These are phyloP conservation scores for Penicillium brevicompactum DNA, from an alignment of 2,329 filamentous ascomycete species.

Conservation along the genomic window DNA sequence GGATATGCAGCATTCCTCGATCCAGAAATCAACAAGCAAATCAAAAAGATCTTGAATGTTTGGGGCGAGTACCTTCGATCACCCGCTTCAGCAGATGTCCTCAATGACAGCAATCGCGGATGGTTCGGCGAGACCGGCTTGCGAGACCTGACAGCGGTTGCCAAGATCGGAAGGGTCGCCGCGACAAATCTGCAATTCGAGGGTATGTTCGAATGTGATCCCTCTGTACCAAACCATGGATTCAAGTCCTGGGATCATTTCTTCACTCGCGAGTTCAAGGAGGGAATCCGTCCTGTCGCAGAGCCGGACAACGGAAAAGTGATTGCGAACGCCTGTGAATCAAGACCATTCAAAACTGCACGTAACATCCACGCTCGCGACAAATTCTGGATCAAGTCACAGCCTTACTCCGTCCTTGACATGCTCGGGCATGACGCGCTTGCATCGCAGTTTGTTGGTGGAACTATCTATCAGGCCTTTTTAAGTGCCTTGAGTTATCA, in stretches of 20 bases:
- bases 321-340: constrained; percentile 68
- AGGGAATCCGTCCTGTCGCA: constrained; percentile 60
- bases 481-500: constrained; percentile 69
- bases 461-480: constrained; percentile 72
- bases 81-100: constrained; percentile 57
- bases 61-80: constrained; percentile 59
- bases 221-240: constrained; percentile 42
- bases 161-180: constrained; percentile 23
- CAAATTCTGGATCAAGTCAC: constrained; percentile 68
- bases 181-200: constrained; percentile 29
- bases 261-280: constrained; percentile 63
- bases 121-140: constrained; percentile 59
- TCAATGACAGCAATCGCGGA: constrained; percentile 46
- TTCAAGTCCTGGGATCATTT: constrained; percentile 72
- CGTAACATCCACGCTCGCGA: constrained; percentile 58
- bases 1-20: constrained; percentile 59
- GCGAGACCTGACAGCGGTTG: constrained; percentile 43
- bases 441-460: constrained; percentile 58
- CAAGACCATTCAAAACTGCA: constrained; percentile 57
- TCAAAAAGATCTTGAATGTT: constrained; percentile 55
- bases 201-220: constrained; percentile 33
- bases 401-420: constrained; percentile 66
- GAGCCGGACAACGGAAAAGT: constrained; percentile 52
- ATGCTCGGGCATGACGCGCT: constrained; percentile 63
- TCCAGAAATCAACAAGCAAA: constrained; percentile 53